Evolutionary conservation across 2,329 filamentous ascomycete species (phyloP).

Genomic region (Chaetomiaceae sp.): DNA sequence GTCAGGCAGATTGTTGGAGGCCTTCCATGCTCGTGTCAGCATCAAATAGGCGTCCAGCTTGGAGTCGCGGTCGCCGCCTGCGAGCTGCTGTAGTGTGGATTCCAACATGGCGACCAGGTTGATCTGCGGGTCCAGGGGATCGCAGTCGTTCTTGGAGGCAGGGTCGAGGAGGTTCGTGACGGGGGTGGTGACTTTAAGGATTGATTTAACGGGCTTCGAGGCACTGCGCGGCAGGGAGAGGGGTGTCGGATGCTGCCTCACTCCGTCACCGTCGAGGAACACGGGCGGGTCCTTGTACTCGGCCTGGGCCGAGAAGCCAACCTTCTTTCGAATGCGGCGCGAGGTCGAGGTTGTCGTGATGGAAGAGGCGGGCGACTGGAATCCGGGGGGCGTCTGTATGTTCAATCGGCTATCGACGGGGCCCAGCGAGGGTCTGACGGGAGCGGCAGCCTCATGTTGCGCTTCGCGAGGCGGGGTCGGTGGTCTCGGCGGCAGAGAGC

Average conservation of each 20-base stretch:
- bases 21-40: conserved; percentile 68
- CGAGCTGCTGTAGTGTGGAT: conserved; percentile 76
- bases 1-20: conserved; percentile 78
- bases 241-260: conserved; percentile 39
- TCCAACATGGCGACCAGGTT: conserved; percentile 78
- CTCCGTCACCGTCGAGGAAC: conserved; percentile 36
- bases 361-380: conserved; percentile 41
- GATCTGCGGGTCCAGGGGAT: conserved; percentile 34
- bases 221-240: conserved; percentile 35
- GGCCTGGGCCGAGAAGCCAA: conserved; percentile 53
- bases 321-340: conserved; percentile 46
- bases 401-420: conserved; percentile 37
- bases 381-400: conserved; percentile 50
- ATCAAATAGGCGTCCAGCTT: conserved; percentile 83
- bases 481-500: conserved; percentile 53
- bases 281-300: conserved; percentile 52
- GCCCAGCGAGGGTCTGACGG: conserved; percentile 34
- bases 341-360: conserved; percentile 41
- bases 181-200: conserved; percentile 68
- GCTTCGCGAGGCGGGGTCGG: conserved; percentile 64
- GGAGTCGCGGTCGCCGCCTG: conserved; percentile 64
- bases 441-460: conserved; percentile 34
- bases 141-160: conserved; percentile 41
- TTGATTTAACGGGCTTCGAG: conserved; percentile 55
- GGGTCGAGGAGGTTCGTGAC: conserved; percentile 43